Base-by-base conservation (phyloP, 73 alveolate species). In the Diophrys appendiculata region DNA sequence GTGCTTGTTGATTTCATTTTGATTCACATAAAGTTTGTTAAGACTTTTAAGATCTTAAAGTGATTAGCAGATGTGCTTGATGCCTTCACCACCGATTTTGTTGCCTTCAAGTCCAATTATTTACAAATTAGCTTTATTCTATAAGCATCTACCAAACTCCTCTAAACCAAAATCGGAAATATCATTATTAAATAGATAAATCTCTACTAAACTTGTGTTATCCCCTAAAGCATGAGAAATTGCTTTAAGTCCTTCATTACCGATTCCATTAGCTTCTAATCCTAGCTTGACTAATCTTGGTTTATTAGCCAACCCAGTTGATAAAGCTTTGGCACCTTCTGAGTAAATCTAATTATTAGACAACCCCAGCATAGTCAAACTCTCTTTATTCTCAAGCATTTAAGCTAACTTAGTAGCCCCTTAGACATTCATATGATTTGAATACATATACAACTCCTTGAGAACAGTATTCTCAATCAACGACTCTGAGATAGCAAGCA, bases 81-180 rank as follows among this genome's bases (percentile, higher is more conserved):
- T 56, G 28, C 93, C 93, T 34, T 86, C 86, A 14, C 85, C 65
- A 31, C 87, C 83, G 26, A 86, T 78, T 22, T 30, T 30, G 33
- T 86, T 86, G 33, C 76, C 84, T 65, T 86, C 93, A 32, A 86
- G 79, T 22, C 89, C 93, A 0, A 86, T 64, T 13, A 77, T 65
- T 18, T 2, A 27, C 33, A 86, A 29, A 28, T 74, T 73, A 23
- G 53, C 28, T 53, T 86, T 79, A 33, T 79, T 86, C 23, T 33
- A n/a, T 0, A 85, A 72, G 79, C 70, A 55, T 25, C 71, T 53
- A 5, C 81, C 84, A 28, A 85, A 23, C 11, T 71, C 84, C 26
- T 55, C 78, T 32, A 77, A 65, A 8, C 86, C 77, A 2, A 14
- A 64, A 64, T 85, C 86, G 13, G 29, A 43, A 55, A 85, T 77